phyloP scores from a whole-genome alignment of 2,329 filamentous ascomycete species.

The Fusarium floridanum region DNA sequence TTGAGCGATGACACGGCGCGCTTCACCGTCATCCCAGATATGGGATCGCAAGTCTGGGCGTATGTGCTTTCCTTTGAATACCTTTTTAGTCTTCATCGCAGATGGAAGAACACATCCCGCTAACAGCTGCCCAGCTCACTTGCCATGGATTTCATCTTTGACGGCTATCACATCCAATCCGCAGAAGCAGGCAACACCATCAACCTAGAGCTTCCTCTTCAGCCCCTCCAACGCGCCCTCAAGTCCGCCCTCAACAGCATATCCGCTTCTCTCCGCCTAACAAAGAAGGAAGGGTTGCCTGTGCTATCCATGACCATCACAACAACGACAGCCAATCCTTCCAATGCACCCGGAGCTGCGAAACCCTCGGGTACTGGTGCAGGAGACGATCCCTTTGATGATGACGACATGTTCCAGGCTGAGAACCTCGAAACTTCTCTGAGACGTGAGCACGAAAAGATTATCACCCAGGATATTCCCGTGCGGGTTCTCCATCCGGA shows the following conservation, averaged over 20 bases:
- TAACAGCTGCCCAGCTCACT: conserved; percentile 60
- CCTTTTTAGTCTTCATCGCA: background rate
- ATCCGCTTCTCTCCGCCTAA: conserved; percentile 87
- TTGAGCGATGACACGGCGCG: conserved; percentile 88
- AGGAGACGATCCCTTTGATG: conserved; percentile 56
- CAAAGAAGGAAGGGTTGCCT: conserved; percentile 90
- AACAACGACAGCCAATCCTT: conserved; percentile 69
- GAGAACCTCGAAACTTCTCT: conserved; percentile 69
- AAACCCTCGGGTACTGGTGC: conserved; percentile 44
- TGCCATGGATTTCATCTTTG: conserved; percentile 86
- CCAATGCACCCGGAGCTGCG: conserved; percentile 49
- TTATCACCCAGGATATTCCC: conserved; percentile 97
- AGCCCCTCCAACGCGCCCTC: conserved; percentile 88
- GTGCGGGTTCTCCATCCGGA: conserved; percentile 87
- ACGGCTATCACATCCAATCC: conserved; percentile 87
- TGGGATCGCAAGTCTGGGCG: conserved; percentile 97
- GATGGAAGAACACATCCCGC: conserved; percentile 6
- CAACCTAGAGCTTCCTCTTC: conserved; percentile 95
- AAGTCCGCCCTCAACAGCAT: conserved; percentile 86
- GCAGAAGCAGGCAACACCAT: conserved; percentile 87
- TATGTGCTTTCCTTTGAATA: conserved; percentile 57
- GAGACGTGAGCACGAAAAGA: conserved; percentile 83
- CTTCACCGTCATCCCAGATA: conserved; percentile 95
- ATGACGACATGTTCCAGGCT: conserved; percentile 61
- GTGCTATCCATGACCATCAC: conserved; percentile 92